These are phyloP conservation scores for Saturnispora besseyi DNA, from an alignment of 805 yeast genomes.

Conservation along the genomic window DNA sequence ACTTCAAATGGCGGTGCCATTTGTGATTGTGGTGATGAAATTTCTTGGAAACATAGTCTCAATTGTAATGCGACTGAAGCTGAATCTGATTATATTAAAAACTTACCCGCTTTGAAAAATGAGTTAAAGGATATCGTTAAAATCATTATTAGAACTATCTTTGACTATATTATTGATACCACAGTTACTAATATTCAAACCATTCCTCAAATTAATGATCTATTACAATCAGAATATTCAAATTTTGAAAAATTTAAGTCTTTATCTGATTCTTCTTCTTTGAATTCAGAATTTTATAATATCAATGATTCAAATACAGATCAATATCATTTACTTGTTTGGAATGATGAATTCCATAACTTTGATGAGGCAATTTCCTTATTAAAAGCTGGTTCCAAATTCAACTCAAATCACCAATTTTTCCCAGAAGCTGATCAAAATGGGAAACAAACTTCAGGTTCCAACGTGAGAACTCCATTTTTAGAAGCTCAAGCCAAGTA, in stretches of 20 bases:
- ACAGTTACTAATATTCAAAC: slow-evolving; percentile 28
- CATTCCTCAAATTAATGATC: slow-evolving; percentile 11
- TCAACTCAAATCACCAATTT: not conserved
- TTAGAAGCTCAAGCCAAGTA: slow-evolving; percentile 5
- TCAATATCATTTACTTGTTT: slow-evolving; percentile 45
- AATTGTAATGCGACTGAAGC: slow-evolving; percentile 35
- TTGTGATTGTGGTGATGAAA: slow-evolving; percentile 67
- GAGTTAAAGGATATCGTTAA: slow-evolving; percentile 18
- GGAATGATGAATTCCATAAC: slow-evolving; percentile 74
- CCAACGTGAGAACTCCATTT: not conserved
- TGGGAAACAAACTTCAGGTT: not conserved
- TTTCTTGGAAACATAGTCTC: slow-evolving; percentile 48
- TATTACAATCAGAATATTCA: slow-evolving; percentile 4
- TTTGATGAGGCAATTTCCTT: slow-evolving; percentile 28
- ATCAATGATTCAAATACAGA: slow-evolving; percentile 27
- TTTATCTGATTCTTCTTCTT: slow-evolving; percentile 17
- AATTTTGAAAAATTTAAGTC: not conserved
- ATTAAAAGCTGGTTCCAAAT: slow-evolving; percentile 10
- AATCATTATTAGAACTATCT: slow-evolving; percentile 23
- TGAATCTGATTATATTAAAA: slow-evolving; percentile 4
- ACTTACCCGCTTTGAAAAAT: slow-evolving; percentile 13
- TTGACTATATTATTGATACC: slow-evolving; percentile 36
- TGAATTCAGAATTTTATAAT: slow-evolving; percentile 29
- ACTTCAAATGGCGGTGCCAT: slow-evolving; percentile 46
- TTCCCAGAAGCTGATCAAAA: slow-evolving; percentile 7